Evolutionary conservation across 2,329 filamentous ascomycete species (phyloP).

Genomic region (Fusarium metavorans): DNA sequence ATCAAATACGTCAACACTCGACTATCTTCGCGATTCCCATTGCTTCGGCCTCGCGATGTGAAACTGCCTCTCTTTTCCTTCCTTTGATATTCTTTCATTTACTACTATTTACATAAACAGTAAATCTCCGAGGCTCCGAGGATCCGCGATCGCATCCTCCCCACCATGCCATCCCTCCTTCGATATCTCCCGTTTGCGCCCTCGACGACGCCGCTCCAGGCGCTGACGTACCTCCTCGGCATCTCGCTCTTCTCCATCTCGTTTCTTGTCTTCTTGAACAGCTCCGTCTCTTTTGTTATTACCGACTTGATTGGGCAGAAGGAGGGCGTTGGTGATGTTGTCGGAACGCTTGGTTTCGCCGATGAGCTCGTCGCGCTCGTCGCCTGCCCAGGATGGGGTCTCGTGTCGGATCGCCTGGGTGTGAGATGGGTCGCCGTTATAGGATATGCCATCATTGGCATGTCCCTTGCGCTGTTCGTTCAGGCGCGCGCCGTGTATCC

Average conservation of each 20-base stretch:
- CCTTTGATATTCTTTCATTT: background rate
- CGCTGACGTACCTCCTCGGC: conserved; percentile 81
- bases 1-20: conserved; percentile 36
- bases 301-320: conserved; percentile 84
- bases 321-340: conserved; percentile 79
- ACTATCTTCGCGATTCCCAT: background rate
- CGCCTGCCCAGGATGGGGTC: conserved; percentile 84
- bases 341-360: conserved; percentile 86
- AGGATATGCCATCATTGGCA: conserved; percentile 85
- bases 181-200: conserved; percentile 69
- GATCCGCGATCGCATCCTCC: conserved; percentile 12
- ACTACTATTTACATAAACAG: background rate
- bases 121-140: background rate
- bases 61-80: conserved; percentile 3
- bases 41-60: conserved; percentile 34
- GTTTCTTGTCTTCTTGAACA: conserved; percentile 91
- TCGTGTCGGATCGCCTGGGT: conserved; percentile 81
- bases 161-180: conserved; percentile 52
- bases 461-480: conserved; percentile 83
- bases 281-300: conserved; percentile 85
- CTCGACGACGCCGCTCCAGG: conserved; percentile 71
- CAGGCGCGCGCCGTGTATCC: conserved; percentile 91
- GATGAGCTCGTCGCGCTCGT: conserved; percentile 86
- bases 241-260: conserved; percentile 89
- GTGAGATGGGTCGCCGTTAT: conserved; percentile 79